Evolutionary conservation across 75 land plant genomes (phyloP).

Genomic region (Larix kaempferi): DNA sequence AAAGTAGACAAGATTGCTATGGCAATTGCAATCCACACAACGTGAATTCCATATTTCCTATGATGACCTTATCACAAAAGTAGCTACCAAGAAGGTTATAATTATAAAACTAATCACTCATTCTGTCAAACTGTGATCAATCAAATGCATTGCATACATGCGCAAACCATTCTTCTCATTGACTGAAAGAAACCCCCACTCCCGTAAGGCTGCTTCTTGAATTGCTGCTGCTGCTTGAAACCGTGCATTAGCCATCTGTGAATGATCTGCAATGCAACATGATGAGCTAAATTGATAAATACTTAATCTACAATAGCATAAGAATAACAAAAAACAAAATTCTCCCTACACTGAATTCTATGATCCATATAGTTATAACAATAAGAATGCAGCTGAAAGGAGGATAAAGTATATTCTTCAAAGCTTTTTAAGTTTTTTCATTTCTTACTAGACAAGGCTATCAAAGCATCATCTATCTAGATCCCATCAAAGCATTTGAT

Average conservation of each 20-base stretch:
- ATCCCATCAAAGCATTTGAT: not conserved
- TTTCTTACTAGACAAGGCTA: too few species aligned
- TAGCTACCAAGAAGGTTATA: not conserved
- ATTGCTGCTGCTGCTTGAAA: slow-evolving; percentile 95
- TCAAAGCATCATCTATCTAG: not conserved
- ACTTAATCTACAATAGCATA: not conserved
- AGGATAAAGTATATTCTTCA: too few species aligned
- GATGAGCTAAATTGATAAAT: not conserved
- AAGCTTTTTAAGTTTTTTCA: too few species aligned
- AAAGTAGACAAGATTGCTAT: not conserved
- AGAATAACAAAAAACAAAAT: not conserved
- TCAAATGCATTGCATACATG: slow-evolving; percentile 29
- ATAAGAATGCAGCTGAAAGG: too few species aligned
- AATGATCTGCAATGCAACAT: slow-evolving; percentile 62
- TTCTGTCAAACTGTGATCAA: slow-evolving; percentile 8
- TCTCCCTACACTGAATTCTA: not conserved
- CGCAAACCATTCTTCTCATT: slow-evolving; percentile 76
- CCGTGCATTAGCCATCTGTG: slow-evolving; percentile 79
- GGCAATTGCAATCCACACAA: not conserved
- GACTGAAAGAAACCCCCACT: slow-evolving; percentile 74
- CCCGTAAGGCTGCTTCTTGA: slow-evolving; percentile 85
- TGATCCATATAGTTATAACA: not conserved
- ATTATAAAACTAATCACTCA: not conserved
- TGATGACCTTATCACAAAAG: not conserved
- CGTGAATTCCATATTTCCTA: not conserved